Evolutionary conservation across 192 early-diverging fungal species (phyloP), one percentile per base, ranked within the genome.

Genomic region (Jimgerdemannia lactiflua): DNA sequence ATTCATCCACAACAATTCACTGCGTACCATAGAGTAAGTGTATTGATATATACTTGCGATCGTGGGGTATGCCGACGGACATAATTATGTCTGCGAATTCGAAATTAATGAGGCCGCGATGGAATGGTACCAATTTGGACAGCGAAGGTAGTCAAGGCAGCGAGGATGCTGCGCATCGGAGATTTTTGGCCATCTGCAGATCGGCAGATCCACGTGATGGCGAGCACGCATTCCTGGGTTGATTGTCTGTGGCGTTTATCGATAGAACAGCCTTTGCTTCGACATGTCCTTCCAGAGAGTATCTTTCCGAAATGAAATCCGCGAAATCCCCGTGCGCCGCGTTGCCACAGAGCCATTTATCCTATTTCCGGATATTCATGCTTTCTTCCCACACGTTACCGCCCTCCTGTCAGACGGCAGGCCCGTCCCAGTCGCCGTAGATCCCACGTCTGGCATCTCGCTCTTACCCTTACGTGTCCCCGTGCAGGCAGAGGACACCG

Each of bases 341-440:
- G 8, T 59, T 14, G 49, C 6, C 6, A 14, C 49, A 14, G 49
- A 59, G 14, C 49, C 49, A 6, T 59, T 14, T 59, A 14, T 79
- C 20, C 73, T 79, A 8, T 69, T 79, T 44, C 64, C 43, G 8
- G 78, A 79, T 67, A 59, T 79, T 63, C 78, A 79, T 65, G 54
- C 78, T 4, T 64, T 79, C 64, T 64, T 75, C 64, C 78, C 78
- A 17, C 67, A 44, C 9, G 78, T 73, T 9, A 79, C 74, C 64
- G 78, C 73, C 8, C 42, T 79, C 39, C 19, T 79, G 64, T 75
- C 73, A 8, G 70, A 67, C 67, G 59, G 69, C 7, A 75, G 75
- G 39, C 40, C 75, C 18, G 64, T 79, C 29, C 78, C 78, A 4
- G 72, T 79, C n/a, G 20, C 43, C 11, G 4, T 71, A 14, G 70